Base-by-base conservation (phyloP, 129 eudicot genomes). In the Ambrosia trifida region DNA sequence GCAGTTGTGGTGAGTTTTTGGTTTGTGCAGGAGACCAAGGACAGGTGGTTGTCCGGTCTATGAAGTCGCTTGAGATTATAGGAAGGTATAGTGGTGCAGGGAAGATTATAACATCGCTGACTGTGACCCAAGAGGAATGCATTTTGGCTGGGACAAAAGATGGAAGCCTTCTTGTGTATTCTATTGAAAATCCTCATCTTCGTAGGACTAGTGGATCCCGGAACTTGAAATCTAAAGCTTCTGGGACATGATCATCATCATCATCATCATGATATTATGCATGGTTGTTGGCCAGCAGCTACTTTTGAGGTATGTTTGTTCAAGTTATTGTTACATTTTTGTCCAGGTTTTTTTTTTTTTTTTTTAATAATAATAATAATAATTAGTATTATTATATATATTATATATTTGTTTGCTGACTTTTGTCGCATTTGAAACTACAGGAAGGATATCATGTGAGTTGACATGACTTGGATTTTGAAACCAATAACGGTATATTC, bases 21-120 rank as follows among this genome's bases (percentile, higher is more conserved):
- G 95, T 90, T 59, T 87, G 96, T 83, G 97, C 97, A 7, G 99
- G 99, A 18, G 99, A 95, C 66, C 97, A 90, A 61, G 99, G 99
- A 7, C 97, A 87, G 76, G 84, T 95, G 63, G 77, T 89, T 51
- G 95, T 95, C n/a, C 87, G 99, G 54, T 84, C 96, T 60, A 87
- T 95, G 97, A 80, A 81, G 70, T 83, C 97, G 0, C 96, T 95
- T 28, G 99, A 95, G 72, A 66, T 90, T 13, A 82, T 95, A 30
- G 76, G 79, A 43, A 88, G 84, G 78, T 95, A 85, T 69, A 76
- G 73, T 45, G 97, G 99, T 36, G 70, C 76, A 9, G 99, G 99
- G 44, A 95, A 90, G 76, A 72, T 86, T 17, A 84, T 95, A 50
- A 95, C 86, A 24, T 82, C 97, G 31, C 79, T 95, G 43, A 76